Percentiles rank a stretch among this genome's conserved stretches.
Conservation (phyloP, 2,329 filamentous ascomycete species). For the Xylariaceae sp. region DNA sequence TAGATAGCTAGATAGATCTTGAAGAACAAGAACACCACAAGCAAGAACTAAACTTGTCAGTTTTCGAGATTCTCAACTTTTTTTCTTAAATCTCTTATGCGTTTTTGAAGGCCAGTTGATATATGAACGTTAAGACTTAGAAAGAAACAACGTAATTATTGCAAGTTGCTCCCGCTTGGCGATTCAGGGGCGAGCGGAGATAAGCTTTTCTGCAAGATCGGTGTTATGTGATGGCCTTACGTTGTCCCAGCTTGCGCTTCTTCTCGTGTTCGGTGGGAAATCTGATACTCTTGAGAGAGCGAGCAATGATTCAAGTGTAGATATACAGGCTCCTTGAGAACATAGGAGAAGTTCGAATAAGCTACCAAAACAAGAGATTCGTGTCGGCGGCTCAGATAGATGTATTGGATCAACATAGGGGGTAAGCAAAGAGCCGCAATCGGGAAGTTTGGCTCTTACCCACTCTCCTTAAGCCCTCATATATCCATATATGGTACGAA, state of each 20-base stretch:
- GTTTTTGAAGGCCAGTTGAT: neutral
- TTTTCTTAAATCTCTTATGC: too few relatives aligned
- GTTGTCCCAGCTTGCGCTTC: neutral
- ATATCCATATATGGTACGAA: neutral
- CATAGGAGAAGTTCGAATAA: neutral
- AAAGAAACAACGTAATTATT: neutral
- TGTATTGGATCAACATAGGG: neutral
- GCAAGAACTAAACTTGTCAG: neutral
- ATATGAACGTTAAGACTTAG: constrained; percentile 1
- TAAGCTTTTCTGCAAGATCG: neutral
- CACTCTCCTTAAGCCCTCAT: neutral
- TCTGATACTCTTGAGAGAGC: neutral
- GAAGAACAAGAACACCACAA: neutral
- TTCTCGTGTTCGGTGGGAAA: constrained; percentile 1
- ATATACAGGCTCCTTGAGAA: neutral
- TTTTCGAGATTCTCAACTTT: neutral
- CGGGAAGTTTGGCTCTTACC: neutral
- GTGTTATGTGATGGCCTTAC: neutral
- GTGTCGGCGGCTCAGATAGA: neutral
- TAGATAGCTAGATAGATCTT: too few relatives aligned
- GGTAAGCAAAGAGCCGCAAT: neutral
- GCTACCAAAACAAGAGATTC: neutral
- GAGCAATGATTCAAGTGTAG: neutral
- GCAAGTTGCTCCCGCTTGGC: neutral
- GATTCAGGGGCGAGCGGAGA: neutral